These are phyloP conservation scores for Pyrus bretschneideri DNA, from an alignment of 306 rosid species.

Conservation along the genomic window DNA sequence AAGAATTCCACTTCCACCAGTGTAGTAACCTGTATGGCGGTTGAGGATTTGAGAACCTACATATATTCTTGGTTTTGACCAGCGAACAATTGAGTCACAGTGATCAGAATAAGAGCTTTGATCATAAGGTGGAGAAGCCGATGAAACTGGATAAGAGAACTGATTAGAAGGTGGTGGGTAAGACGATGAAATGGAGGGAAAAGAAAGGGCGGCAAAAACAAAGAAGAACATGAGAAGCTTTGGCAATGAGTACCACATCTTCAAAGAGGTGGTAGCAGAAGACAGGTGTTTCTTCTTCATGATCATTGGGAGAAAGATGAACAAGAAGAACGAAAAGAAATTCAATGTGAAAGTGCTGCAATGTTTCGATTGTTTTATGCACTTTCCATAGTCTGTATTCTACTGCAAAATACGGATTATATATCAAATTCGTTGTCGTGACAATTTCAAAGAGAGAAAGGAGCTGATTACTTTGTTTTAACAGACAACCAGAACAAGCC, in stretches of 20 bases:
- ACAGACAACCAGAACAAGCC: not conserved
- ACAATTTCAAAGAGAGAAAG: not conserved
- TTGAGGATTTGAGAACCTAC: not conserved
- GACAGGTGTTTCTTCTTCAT: not conserved
- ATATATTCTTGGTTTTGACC: not conserved
- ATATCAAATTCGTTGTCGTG: not conserved
- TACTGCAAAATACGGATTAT: not conserved
- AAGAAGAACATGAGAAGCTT: slow-evolving; percentile 22
- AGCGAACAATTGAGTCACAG: slow-evolving; percentile 31
- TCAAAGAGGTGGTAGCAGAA: not conserved
- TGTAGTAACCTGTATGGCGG: slow-evolving; percentile 27
- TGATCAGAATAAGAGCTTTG: slow-evolving; percentile 25
- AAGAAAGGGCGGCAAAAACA: not conserved
- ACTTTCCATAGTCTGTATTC: not conserved
- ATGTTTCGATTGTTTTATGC: not conserved
- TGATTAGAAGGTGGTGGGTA: too few species aligned
- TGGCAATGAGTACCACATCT: slow-evolving; percentile 1
- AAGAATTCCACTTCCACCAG: slow-evolving; percentile 7
- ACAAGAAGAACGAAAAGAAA: not conserved
- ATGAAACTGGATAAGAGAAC: not conserved
- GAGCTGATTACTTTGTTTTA: not conserved
- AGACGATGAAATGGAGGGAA: too few species aligned
- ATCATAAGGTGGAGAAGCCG: slow-evolving; percentile 3
- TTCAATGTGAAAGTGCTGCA: not conserved
- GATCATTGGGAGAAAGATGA: not conserved